Base-by-base conservation (phyloP, 73 alveolate species). In the Symbiodinium pilosum region DNA sequence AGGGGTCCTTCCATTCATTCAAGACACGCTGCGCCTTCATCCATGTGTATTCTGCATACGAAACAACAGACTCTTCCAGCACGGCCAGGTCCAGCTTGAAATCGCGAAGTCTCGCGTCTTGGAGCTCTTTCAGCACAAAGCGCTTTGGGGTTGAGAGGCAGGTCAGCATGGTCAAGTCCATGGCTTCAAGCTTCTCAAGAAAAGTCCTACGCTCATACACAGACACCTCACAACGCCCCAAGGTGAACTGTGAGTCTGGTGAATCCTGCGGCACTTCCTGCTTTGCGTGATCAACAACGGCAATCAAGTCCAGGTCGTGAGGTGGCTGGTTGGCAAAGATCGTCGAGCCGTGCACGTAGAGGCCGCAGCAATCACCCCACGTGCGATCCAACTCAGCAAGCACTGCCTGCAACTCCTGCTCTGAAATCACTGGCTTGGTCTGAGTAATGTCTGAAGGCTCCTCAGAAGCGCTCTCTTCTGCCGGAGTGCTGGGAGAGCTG, bases 171-270 rank as follows among this genome's bases (percentile, higher is more conserved):
- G 96, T 91, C 54, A 91, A 75, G 47, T 91, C 96, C 96, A 91
- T 91, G 41, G 85, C 85, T n/a, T 14, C 39, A 32, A 64, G 81
- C 81, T 64, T n/a, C 47, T n/a, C 59, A 40, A 42, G 42, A 18
- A 40, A 34, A 44, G 26, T 28, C 41, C 94, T 34, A 54, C 84
- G 68, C 71, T 73, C 94, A 26, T 64, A 91, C 54, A 91, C 87
- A 2, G 96, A 91, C 71, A 91, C 96, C 96, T 91, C 96, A n/a
- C 96, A 91, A 32, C 96, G 87, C n/a, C 96, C 96, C 87, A 91
- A 39, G 40, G 42, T n/a, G 64, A 91, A 91, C 87, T 91, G 96
- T 16, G 96, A 40, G 41, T 64, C 87, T n/a, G 96, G 87, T n/a
- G 88, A n/a, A 44, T 91, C 96, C 77, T 64, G 54, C 26, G 59